Evolutionary conservation across 202 grass and related monocot species (phyloP).

Genomic region (Schoenoplectus triqueter): DNA sequence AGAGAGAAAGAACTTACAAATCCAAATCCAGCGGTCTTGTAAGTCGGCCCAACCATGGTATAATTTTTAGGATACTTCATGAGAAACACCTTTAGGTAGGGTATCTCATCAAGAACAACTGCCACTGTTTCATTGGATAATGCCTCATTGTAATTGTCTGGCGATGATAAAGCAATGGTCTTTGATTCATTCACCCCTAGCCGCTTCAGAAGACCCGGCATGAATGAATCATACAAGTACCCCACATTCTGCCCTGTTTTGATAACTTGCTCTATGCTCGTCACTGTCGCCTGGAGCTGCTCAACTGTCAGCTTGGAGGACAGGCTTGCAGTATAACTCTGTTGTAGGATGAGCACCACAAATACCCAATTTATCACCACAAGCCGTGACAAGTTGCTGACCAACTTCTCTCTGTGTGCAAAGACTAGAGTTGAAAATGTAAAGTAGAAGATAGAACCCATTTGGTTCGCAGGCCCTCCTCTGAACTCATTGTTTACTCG

Average conservation of each 20-base stretch:
- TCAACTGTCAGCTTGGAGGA: slow-evolving; percentile 78
- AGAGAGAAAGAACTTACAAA: slow-evolving; percentile 55
- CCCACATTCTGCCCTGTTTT: slow-evolving; percentile 44
- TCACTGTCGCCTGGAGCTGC: slow-evolving; percentile 60
- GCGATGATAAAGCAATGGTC: slow-evolving; percentile 50
- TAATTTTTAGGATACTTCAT: slow-evolving; percentile 57
- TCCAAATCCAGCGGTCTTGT: slow-evolving; percentile 79
- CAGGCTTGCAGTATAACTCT: slow-evolving; percentile 85
- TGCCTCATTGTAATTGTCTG: slow-evolving; percentile 58
- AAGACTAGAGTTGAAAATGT: slow-evolving; percentile 54
- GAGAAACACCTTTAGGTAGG: slow-evolving; percentile 81
- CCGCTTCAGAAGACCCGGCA: slow-evolving; percentile 56
- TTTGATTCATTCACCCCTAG: slow-evolving; percentile 60
- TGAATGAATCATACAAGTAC: slow-evolving; percentile 72
- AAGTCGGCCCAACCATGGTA: slow-evolving; percentile 63
- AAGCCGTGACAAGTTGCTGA: slow-evolving; percentile 63
- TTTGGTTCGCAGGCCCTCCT: too few relatives aligned
- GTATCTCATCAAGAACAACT: slow-evolving; percentile 81
- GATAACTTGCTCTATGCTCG: too few relatives aligned
- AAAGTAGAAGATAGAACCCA: too few relatives aligned
- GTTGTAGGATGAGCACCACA: slow-evolving; percentile 48
- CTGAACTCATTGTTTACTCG: too few relatives aligned
- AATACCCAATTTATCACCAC: slow-evolving; percentile 53
- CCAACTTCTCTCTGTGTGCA: slow-evolving; percentile 60
- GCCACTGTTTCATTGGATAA: slow-evolving; percentile 34